Base-by-base conservation (phyloP, 768 basidiomycete genomes). In the Russula olivacea region DNA sequence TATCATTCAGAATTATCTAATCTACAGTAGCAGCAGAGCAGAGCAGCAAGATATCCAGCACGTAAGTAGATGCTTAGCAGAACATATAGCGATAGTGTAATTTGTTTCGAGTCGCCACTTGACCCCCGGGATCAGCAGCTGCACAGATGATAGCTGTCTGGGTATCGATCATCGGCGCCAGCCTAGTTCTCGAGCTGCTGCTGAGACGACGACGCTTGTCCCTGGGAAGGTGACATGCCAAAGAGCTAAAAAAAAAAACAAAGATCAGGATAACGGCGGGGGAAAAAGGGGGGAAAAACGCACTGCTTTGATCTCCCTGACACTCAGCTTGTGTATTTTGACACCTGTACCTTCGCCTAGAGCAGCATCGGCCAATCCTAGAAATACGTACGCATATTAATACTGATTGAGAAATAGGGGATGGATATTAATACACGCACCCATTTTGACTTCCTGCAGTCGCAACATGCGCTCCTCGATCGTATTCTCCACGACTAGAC, bases 391-490 rank as follows among this genome's bases (percentile, higher is more conserved):
- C 14, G 19, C 23, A 8, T 12, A 25, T 60, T 43, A 6, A 41
- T 50, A 36, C 21, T 15, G 23, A 4, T 25, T 48, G 47, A 45
- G 10, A 45, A 45, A 11, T 5, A 47, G 9, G 45, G 21, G 4
- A 47, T n/a, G n/a, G 9, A 5, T 21, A 12, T 10, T 47, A 9
- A 21, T 47, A 11, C 9, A n/a, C 77, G 34, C 52, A 81, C 83
- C 80, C 47, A 75, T 76, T 74, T 89, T 89, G 15, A 83, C 82
- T 8, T 85, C 82, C 70, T 91, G 89, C 12, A 93, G 74, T 21
- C 75, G 76, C 50, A 89, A 74, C 79, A 93, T 88, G 23, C 86
- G 81, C 69, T 92, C 87, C 72, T 93, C 91, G 57, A 88, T 85
- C 2, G 87, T 87, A 67, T 88, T 73, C 64, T 79, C 76, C 9